Evolutionary conservation across 1,139 yeast genomes (phyloP), one percentile per base, ranked within the genome.

Genomic region (Blastobotrys serpentis): DNA sequence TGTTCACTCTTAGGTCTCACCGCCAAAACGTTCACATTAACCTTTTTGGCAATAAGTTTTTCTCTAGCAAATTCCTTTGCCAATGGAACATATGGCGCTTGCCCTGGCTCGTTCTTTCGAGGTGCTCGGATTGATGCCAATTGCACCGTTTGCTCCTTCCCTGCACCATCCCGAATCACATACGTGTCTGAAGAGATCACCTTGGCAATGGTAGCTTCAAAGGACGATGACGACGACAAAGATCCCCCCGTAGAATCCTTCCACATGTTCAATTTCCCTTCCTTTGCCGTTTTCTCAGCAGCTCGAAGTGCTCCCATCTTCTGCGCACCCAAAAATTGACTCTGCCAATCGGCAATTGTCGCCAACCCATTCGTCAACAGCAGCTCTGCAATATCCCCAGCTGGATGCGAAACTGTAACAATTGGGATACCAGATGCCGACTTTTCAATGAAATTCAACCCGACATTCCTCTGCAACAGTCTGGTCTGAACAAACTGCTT

Each of bases 301-400:
- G 73, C 76, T 64, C 95, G 77, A 49, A 84, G 73, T 25, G 65
- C 63, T 2, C 76, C 61, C 90, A 87, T 86, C 39, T 71, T 72
- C 34, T 74, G 67, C 4, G 89, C 71, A 2, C 96, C 96, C 50
- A 88, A 70, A 45, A 81, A 62, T n/a, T 79, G 66, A 1, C 89
- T 80, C 65, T 87, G 95, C 92, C 95, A 85, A 64, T 87, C 95
- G 18, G 83, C 80, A 48, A 86, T 79, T 56, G 81, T 82, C 6
- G 84, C 95, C 39, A 81, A 73, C 7, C 96, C 96, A 51, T 73
- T 74, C 52, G 77, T 79, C 54, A 87, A 73, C 54, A 87, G 68
- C 56, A 79, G 78, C 57, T 82, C 84, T 52, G 85, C 81, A 58
- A 87, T 82, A 61, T 86, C 85, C 5, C 95, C 89, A 10, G 86